A percentile compares a stretch with the other conserved stretches of the same genome.
Conservation (phyloP, 75 land plant species). For the Cryptomeria japonica region DNA sequence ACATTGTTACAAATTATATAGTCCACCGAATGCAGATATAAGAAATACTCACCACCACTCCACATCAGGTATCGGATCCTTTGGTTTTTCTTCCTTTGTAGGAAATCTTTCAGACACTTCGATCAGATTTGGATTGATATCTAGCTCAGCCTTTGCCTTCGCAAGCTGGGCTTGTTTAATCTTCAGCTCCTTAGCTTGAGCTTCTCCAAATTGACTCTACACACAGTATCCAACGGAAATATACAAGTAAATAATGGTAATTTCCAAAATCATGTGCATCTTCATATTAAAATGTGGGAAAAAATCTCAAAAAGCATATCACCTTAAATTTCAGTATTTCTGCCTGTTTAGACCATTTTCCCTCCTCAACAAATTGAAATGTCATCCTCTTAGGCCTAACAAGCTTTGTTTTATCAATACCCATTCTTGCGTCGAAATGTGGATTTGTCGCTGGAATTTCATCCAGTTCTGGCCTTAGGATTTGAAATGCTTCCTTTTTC, state of each 20-base stretch:
- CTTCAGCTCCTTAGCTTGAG: slow-evolving; percentile 88
- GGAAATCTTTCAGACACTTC: slow-evolving; percentile 77
- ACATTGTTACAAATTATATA: background rate
- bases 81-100: slow-evolving; percentile 67
- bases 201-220: slow-evolving; percentile 97
- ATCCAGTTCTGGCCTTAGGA: slow-evolving; percentile 89
- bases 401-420: slow-evolving; percentile 82
- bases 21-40: slow-evolving; percentile 2
- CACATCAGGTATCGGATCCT: slow-evolving; percentile 89
- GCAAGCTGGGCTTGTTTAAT: slow-evolving; percentile 87
- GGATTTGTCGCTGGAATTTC: slow-evolving; percentile 66
- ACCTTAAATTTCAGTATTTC: slow-evolving; percentile 83
- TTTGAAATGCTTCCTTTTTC: slow-evolving; percentile 96
- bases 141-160: slow-evolving; percentile 87
- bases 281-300: background rate
- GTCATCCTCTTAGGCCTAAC: slow-evolving; percentile 78
- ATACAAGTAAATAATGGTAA: background rate
- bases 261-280: background rate
- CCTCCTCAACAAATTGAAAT: slow-evolving; percentile 99
- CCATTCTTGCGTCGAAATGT: slow-evolving; percentile 78
- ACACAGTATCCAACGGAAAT: slow-evolving; percentile 5
- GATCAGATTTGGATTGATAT: slow-evolving; percentile 94
- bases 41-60: slow-evolving; percentile 92
- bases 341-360: slow-evolving; percentile 87
- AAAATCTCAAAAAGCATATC: slow-evolving; percentile 10